A percentile compares a stretch with the other conserved stretches of the same genome.
These are phyloP conservation scores for Penicillium hordei DNA, from an alignment of 2,329 filamentous ascomycete species.

Conservation along the genomic window DNA sequence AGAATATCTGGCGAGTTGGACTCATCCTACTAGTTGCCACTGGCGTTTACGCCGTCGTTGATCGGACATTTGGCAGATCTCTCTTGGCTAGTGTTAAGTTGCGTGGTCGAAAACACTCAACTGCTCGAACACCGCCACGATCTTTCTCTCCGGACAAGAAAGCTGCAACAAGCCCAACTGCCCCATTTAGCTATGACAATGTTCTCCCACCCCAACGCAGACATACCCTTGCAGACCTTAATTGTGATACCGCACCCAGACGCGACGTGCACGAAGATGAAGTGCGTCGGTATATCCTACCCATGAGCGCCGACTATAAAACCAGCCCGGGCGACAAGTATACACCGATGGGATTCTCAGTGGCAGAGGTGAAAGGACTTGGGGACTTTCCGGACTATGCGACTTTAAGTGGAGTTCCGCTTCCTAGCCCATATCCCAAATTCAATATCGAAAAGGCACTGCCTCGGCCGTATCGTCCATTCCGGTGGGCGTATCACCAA, in stretches of 20 bases:
- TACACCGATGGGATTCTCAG: constrained; percentile 68
- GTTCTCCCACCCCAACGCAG: constrained; percentile 56
- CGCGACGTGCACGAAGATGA: constrained; percentile 33
- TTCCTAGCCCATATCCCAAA: constrained; percentile 61
- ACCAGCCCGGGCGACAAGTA: constrained; percentile 45
- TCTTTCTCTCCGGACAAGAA: constrained; percentile 54
- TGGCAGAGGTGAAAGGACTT: constrained; percentile 66
- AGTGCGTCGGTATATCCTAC: constrained; percentile 38
- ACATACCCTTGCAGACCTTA: constrained; percentile 43
- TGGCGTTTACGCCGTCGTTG: constrained; percentile 31
- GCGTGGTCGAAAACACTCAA: constrained; percentile 46
- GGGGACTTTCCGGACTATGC: constrained; percentile 81
- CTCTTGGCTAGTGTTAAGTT: constrained; percentile 43
- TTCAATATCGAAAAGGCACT: constrained; percentile 69
- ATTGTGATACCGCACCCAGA: constrained; percentile 16
- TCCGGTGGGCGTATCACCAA: constrained; percentile 83
- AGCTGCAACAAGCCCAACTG: constrained; percentile 29
- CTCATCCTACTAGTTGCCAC: constrained; percentile 23
- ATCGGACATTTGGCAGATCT: constrained; percentile 37
- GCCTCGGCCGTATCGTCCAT: constrained; percentile 75
- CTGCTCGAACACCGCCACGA: constrained; percentile 53
- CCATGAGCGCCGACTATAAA: constrained; percentile 44
- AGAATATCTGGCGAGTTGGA: constrained; percentile 27
- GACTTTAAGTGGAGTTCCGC: constrained; percentile 68
- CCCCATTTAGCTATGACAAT: constrained; percentile 44